Evolutionary conservation across 371 early-diverging fungal genomes (phyloP).

Genomic region (Nematocida sp.): DNA sequence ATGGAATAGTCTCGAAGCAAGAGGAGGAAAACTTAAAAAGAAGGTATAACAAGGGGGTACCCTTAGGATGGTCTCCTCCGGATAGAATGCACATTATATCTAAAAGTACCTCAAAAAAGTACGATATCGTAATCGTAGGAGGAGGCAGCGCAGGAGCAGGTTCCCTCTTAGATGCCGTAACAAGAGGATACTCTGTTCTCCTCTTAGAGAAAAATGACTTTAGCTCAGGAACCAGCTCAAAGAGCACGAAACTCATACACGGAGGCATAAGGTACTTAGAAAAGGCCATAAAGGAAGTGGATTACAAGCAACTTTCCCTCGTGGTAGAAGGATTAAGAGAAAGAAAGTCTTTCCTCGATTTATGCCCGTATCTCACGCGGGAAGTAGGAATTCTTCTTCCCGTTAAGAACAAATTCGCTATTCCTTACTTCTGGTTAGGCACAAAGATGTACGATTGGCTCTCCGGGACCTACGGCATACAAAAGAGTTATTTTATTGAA

Average conservation of each 20-base stretch:
- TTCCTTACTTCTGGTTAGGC: slow-evolving; percentile 92
- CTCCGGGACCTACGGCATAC: slow-evolving; percentile 80
- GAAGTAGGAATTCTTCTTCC: slow-evolving; percentile 90
- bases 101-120: slow-evolving; percentile 38
- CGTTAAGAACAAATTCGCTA: slow-evolving; percentile 82
- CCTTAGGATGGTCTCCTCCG: slow-evolving; percentile 55
- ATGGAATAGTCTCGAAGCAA: slow-evolving; percentile 1
- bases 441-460: slow-evolving; percentile 87
- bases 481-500: slow-evolving; percentile 77
- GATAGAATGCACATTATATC: slow-evolving; percentile 44
- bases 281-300: slow-evolving; percentile 86
- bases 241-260: slow-evolving; percentile 93
- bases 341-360: slow-evolving; percentile 81
- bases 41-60: slow-evolving; percentile 8
- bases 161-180: slow-evolving; percentile 86
- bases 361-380: slow-evolving; percentile 85
- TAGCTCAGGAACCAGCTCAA: slow-evolving; percentile 84
- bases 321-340: slow-evolving; percentile 91
- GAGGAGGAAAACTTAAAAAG: slow-evolving; percentile 9
- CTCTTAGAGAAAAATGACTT: slow-evolving; percentile 93
- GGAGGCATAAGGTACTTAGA: slow-evolving; percentile 98
- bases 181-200: slow-evolving; percentile 87
- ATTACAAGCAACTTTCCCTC: slow-evolving; percentile 87
- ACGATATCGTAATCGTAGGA: slow-evolving; percentile 86
- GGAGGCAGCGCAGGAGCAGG: slow-evolving; percentile 96